Evolutionary conservation across 148 eudicot genomes (phyloP), one percentile per base, ranked within the genome.

Genomic region (Rhododendron molle): DNA sequence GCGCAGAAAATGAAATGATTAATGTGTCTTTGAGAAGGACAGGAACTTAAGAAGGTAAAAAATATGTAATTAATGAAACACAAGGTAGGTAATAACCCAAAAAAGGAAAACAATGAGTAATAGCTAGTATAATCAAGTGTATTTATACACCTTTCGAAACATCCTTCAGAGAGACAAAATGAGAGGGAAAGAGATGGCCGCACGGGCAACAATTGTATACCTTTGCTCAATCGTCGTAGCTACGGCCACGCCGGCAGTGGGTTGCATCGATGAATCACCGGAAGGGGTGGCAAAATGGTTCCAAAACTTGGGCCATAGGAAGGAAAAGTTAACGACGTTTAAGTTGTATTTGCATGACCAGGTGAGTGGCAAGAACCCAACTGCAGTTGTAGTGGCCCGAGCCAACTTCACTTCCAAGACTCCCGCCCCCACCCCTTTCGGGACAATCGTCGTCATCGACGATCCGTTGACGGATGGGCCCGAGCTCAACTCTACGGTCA

Each of bases 331-430:
- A 30, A 90, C 93, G 2, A 76, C 86, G 26, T 86, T 92, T 32
- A 90, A 85, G 6, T 86, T 92, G 85, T 92, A 83, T 34, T 87
- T 84, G 76, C 89, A 85, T n/a, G 87, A 87, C 26, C 81, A 13
- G 13, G 12, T 50, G 30, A 36, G 76, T 3, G 89, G 89, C 2
- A 73, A 85, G 32, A 84, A 60, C 81, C 87, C 85, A 81, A 87
- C 85, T 7, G 43, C 43, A 40, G 7, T 40, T 40, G 43, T 40
- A 40, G 43, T 40, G 43, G 43, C 43, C 43, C 7, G 43, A 40
- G 43, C 43, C 43, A 40, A 40, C 43, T 40, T 40, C 7, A 40
- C 7, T 40, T 40, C 43, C 43, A 40, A 40, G 43, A 40, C 43
- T 40, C 43, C 7, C 43, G 43, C 43, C 43, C 43, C 43, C 43